Evolutionary conservation across 441 rosid species (phyloP), one percentile per base, ranked within the genome.

Genomic region (Melastoma candidum): DNA sequence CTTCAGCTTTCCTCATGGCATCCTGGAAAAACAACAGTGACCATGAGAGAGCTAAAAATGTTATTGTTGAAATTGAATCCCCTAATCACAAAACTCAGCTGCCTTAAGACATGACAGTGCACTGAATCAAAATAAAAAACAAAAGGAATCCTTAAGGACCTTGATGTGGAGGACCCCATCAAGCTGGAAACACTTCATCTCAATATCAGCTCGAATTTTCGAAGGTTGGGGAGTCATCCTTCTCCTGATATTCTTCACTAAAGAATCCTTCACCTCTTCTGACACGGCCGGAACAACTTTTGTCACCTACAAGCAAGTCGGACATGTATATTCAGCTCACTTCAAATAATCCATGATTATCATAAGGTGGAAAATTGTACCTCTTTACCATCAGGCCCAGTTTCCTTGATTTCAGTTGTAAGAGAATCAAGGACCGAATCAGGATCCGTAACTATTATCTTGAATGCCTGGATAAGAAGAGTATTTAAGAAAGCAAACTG

Each of bases 111-210:
- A 17, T 17, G 22, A 17, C 22, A 39, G 22, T 13, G 36, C 11
- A 46, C 12, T 7, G 49, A 36, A 3, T 47, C 24, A 47, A 48
- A 58, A 13, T 10, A 47, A 44, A 26, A 11, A 53, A 44, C 36
- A 44, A 45, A 17, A 17, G 22, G 22, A 11, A 44, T 24, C 49
- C 12, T 36, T 49, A 58, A 11, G 11, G 27, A 93, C 97, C 96
- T 93, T 86, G 44, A 93, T 86, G 79, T 93, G 98, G 61, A 88
- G 78, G 67, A 93, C 97, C 12, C 98, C 98, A 43, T 93, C 98
- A 69, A 88, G 86, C 73, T 89, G 96, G 73, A 89, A 93, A 70
- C 98, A 93, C 56, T 84, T 86, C 90, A 93, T 80, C 63, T 93
- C 99, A 60, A 93, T 79, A 71, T 93, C 99, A 61, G 97, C 96